These are phyloP conservation scores for Volvox reticuliferus DNA, from an alignment of 139 green algal species.

Conservation along the genomic window DNA sequence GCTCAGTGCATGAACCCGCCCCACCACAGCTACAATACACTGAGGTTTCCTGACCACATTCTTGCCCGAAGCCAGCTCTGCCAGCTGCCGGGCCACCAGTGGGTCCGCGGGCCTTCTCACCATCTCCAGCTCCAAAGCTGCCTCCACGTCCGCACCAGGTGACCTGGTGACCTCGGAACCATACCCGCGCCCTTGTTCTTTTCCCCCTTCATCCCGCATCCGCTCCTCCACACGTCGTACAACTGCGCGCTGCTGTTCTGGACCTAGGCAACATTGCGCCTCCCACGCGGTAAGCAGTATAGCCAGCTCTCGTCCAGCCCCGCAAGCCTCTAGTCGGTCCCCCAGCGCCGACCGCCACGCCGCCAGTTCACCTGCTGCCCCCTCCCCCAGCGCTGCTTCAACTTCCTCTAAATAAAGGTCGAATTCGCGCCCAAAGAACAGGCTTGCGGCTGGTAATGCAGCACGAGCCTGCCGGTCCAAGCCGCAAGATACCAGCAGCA, in stretches of 20 bases:
- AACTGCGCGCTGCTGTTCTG: conserved; percentile 1
- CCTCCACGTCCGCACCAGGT: neutral
- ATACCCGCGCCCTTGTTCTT: neutral
- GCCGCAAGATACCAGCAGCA: conserved; percentile 26
- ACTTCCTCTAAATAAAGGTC: conserved; percentile 40
- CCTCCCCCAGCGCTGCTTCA: conserved; percentile 24
- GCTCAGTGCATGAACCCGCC: conserved; percentile 14
- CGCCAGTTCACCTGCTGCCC: neutral
- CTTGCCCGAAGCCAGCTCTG: conserved; percentile 16
- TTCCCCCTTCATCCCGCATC: neutral
- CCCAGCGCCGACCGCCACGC: conserved; percentile 34
- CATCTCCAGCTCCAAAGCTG: conserved; percentile 14
- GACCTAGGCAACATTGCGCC: conserved; percentile 13
- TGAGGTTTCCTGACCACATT: neutral
- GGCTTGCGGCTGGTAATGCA: neutral
- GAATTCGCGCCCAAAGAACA: conserved; percentile 28
- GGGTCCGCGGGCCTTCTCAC: conserved; percentile 16
- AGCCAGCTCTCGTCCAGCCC: conserved; percentile 10
- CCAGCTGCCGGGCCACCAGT: conserved; percentile 24
- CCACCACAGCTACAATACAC: conserved; percentile 33
- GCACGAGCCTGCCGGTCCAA: conserved; percentile 1
- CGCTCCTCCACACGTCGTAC: conserved; percentile 2
- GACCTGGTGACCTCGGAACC: no score
- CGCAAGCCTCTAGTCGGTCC: conserved; percentile 10
- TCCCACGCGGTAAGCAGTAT: conserved; percentile 26